Evolutionary conservation across 768 basidiomycete genomes (phyloP).

Genomic region (Psilocybe tampanensis): DNA sequence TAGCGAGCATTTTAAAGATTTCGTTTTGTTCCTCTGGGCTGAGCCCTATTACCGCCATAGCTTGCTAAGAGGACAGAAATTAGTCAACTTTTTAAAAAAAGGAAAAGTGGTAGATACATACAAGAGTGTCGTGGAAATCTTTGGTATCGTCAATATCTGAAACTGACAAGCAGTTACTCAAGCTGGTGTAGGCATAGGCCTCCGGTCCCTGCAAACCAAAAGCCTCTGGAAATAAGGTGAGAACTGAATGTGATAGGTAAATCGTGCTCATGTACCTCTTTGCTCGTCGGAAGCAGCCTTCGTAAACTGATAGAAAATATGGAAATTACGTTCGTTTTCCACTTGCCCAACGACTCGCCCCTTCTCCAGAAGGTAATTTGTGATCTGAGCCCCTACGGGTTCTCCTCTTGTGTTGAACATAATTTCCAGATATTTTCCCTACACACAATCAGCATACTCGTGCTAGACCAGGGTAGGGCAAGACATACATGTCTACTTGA

Average conservation of each 20-base stretch:
- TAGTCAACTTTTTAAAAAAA: neutral
- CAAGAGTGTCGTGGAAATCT: conserved; percentile 89
- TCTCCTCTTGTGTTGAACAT: conserved; percentile 96
- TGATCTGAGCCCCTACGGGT: conserved; percentile 97
- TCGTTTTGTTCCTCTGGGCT: conserved; percentile 81
- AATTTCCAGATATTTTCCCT: conserved; percentile 99
- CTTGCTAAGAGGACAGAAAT: conserved; percentile 54
- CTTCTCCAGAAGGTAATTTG: conserved; percentile 97
- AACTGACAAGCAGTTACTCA: conserved; percentile 91
- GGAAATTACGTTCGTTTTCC: conserved; percentile 95
- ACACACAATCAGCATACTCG: conserved; percentile 24
- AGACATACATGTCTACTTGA: conserved; percentile 92
- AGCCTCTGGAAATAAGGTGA: conserved; percentile 58
- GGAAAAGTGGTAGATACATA: conserved; percentile 40
- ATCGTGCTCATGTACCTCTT: conserved; percentile 61
- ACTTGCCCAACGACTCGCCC: conserved; percentile 96
- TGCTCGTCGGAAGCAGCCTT: conserved; percentile 91
- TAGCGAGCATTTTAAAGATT: conserved; percentile 92
- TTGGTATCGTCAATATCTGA: conserved; percentile 86
- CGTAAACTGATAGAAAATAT: conserved; percentile 99
- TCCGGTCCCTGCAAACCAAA: conserved; percentile 97
- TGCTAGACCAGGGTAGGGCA: neutral
- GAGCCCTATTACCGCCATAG: conserved; percentile 95
- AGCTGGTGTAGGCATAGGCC: conserved; percentile 90
- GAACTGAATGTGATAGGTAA: conserved; percentile 4